Conservation (phyloP, 805 yeast species). For the Myxozyma mucilagina region DNA sequence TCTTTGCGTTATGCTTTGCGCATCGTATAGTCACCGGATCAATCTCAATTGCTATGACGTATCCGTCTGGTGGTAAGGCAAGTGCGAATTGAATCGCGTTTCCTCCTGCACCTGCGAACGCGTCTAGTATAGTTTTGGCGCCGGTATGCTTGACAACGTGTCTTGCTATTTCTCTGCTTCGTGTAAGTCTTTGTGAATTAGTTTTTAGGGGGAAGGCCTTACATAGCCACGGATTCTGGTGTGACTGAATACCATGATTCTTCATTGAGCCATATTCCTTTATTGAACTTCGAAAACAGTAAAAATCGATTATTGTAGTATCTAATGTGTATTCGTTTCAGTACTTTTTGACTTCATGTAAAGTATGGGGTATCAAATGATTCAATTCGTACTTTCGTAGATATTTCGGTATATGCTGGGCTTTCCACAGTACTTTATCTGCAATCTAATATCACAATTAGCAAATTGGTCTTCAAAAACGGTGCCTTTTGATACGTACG, state of each 20-base stretch:
- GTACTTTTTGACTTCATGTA: neutral
- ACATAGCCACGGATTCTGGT: slow-evolving; percentile 66
- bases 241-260: slow-evolving; percentile 86
- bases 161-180: slow-evolving; percentile 34
- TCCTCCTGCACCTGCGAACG: slow-evolving; percentile 83
- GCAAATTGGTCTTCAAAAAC: neutral
- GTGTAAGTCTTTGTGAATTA: neutral
- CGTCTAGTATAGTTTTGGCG: slow-evolving; percentile 49
- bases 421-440: neutral
- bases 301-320: slow-evolving; percentile 58
- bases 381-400: neutral
- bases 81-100: slow-evolving; percentile 71
- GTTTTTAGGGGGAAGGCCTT: slow-evolving; percentile 41
- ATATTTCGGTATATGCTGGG: neutral
- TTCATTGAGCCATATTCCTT: slow-evolving; percentile 63
- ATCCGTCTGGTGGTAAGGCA: slow-evolving; percentile 21
- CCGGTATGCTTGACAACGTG: neutral
- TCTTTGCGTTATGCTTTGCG: slow-evolving; percentile 58
- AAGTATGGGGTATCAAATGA: too few relatives aligned
- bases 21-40: slow-evolving; percentile 64
- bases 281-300: slow-evolving; percentile 61
- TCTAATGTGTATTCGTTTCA: slow-evolving; percentile 1
- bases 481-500: neutral
- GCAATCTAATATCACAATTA: neutral
- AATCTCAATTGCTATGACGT: slow-evolving; percentile 61